A percentile compares a stretch with the other conserved stretches of the same genome.
These are phyloP conservation scores for Bipolaris sorokiniana DNA, from an alignment of 2,329 filamentous ascomycete species.

Conservation along the genomic window DNA sequence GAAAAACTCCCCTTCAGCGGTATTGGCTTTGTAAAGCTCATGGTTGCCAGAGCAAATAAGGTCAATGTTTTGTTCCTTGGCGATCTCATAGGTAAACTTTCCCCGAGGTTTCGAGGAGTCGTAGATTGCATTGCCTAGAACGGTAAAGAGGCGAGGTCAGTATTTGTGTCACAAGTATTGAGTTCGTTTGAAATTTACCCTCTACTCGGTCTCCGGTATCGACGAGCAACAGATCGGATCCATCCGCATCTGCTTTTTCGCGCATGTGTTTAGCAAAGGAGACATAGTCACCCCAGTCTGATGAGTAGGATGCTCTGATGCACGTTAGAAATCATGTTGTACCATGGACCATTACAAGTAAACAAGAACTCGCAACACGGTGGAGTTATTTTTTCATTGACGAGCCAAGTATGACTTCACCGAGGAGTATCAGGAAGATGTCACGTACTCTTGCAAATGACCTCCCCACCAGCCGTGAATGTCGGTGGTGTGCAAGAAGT, in stretches of 20 bases:
- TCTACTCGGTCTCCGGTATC: constrained; percentile 83
- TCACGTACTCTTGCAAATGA: constrained; percentile 81
- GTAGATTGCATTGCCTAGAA: constrained; percentile 90
- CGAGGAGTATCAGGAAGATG: background rate
- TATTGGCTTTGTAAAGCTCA: constrained; percentile 84
- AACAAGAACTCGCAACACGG: too few relatives aligned
- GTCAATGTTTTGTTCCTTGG: constrained; percentile 82
- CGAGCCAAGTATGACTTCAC: background rate
- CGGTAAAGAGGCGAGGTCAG: constrained; percentile 4
- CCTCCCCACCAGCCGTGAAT: constrained; percentile 96
- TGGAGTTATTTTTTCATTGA: background rate
- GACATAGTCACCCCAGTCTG: constrained; percentile 97
- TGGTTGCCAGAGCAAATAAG: constrained; percentile 90
- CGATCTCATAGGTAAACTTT: constrained; percentile 84
- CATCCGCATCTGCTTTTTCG: constrained; percentile 75
- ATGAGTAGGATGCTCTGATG: constrained; percentile 80
- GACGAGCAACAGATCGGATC: constrained; percentile 85
- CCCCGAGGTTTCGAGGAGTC: constrained; percentile 89
- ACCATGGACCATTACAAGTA: background rate
- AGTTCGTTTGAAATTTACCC: background rate
- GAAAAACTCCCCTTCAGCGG: constrained; percentile 77
- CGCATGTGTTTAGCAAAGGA: constrained; percentile 88
- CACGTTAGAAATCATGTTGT: constrained; percentile 11
- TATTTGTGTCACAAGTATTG: background rate
- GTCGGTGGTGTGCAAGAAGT: constrained; percentile 87